Evolutionary conservation across 352 stramenopile species (phyloP), one percentile per base, ranked within the genome.

Genomic region (Phytophthora nicotianae): DNA sequence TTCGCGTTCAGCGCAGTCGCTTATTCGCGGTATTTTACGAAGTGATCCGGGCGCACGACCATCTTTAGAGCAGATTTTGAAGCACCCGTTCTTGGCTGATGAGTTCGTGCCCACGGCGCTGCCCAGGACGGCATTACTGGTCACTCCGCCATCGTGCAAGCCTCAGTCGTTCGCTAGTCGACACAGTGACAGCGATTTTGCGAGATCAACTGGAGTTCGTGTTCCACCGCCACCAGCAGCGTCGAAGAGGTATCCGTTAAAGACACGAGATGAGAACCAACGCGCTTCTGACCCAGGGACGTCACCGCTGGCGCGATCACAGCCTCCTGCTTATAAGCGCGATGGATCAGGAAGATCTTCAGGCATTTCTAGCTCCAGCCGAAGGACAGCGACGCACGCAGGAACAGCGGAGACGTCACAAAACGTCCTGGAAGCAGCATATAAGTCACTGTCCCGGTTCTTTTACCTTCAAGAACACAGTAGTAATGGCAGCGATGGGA

Each of bases 1-100:
- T 7, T 98, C 93, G 1, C 61, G 81, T 6, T 79, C 68, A 6
- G 86, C 89, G 4, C 83, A 93, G 57, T 84, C 72, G 14, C 67
- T 97, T 8, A 77, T 96, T n/a, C 77, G 77, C 1, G 77, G 66
- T 19, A 95, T 96, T 17, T 54, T 96, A 62, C 72, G 81, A 3
- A 77, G 83, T 24, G 88, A 96, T 24, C 89, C 88, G 10, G 72
- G 76, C 8, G 58, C 81, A 40, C 74, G 87, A 42, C 88, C 86
- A 41, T 91, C 88, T 14, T 58, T 96, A 2, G 65, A 80, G n/a
- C 76, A 80, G 13, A 94, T 97, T 60, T 70, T 93, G 3, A 74
- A 76, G 24, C 88, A 96, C 45, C 72, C 86, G 21, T 97, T 96
- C 52, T 77, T 97, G 13, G 50, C 64, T 9, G 77, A 90, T 33